Conservation (phyloP, 495 filamentous ascomycete genomes). For the Tricharina praecox region DNA sequence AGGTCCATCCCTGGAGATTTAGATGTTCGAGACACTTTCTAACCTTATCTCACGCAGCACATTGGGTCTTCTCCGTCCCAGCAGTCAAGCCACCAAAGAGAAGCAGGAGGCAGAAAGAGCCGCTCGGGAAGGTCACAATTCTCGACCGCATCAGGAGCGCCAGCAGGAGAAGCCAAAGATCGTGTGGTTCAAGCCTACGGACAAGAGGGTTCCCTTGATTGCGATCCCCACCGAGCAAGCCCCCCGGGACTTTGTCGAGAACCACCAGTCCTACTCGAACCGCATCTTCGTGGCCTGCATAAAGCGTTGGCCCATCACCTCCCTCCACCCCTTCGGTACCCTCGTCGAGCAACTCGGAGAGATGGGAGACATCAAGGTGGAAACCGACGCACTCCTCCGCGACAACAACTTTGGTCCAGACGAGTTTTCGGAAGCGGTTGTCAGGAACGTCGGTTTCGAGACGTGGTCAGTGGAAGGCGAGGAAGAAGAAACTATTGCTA, state of each 20-base stretch:
- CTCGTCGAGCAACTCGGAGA: slow-evolving; percentile 92
- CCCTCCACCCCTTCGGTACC: slow-evolving; percentile 92
- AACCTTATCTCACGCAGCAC: no score
- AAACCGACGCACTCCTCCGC: slow-evolving; percentile 88
- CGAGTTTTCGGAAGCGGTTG: slow-evolving; percentile 90
- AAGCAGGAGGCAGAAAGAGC: slow-evolving; percentile 95
- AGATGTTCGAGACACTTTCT: slow-evolving; percentile 3
- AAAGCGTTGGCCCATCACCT: slow-evolving; percentile 99
- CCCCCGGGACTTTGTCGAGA: slow-evolving; percentile 93
- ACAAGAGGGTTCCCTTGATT: slow-evolving; percentile 94
- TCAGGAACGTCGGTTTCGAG: slow-evolving; percentile 79
- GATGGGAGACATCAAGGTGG: slow-evolving; percentile 91
- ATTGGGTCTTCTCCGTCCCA: slow-evolving; percentile 78
- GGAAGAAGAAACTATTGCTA: slow-evolving; percentile 52
- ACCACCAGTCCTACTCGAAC: slow-evolving; percentile 91
- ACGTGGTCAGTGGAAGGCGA: slow-evolving; percentile 79
- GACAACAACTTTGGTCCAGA: slow-evolving; percentile 98
- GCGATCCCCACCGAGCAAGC: slow-evolving; percentile 97
- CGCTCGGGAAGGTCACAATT: slow-evolving; percentile 64
- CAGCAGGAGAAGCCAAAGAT: slow-evolving; percentile 98
- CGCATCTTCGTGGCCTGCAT: slow-evolving; percentile 98
- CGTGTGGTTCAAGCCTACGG: slow-evolving; percentile 99
- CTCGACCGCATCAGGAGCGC: slow-evolving; percentile 63
- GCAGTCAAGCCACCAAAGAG: slow-evolving; percentile 98
- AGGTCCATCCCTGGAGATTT: neutral